Evolutionary conservation across 2,329 filamentous ascomycete genomes (phyloP), one percentile per base, ranked within the genome.

Genomic region (Exophiala sp.): DNA sequence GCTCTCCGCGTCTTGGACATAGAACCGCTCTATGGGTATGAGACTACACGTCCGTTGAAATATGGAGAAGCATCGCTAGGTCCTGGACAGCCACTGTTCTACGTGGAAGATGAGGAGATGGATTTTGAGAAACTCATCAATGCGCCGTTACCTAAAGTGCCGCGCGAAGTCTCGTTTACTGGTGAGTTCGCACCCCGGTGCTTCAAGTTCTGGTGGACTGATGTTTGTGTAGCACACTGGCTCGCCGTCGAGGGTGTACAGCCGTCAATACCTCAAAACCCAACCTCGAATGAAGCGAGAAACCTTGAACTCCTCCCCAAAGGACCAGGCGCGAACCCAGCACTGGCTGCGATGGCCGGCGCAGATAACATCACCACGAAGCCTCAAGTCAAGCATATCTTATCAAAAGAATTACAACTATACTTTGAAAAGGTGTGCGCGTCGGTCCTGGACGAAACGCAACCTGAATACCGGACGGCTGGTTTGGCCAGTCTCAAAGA

Each of bases 51-150:
- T 47, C 89, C 91, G 21, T 75, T 99, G 65, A 83, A 88, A 50
- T 99, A 95, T 67, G 94, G 94, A 47, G 94, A 99, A 72, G 94
- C 94, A 2, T 95, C 89, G 54, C 77, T 99, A 57, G 94, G 94
- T 0, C 91, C 91, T 11, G 91, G 92, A 8, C 94, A 99, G 72
- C 91, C 92, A 49, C 76, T 99, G 18, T 99, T 92, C 72, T 99
- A 99, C 69, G 88, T 99, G 35, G 94, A 99, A 68, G 94, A 99
- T 69, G 94, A 99, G 68, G 94, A 99, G 76, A 87, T 97, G 50
- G 94, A 99, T 72, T 97, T 99, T 68, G 94, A 99, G 76, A 97
- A 97, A 77, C 78, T 99, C 62, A 96, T 99, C 69, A 99, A 99
- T 74, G 91, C 91, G 61, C 89, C 94, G 3, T 74, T 99, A 62